Evolutionary conservation across 1,139 yeast genomes (phyloP), one percentile per base, ranked within the genome.

Genomic region (Zygosaccharomyces sapae): DNA sequence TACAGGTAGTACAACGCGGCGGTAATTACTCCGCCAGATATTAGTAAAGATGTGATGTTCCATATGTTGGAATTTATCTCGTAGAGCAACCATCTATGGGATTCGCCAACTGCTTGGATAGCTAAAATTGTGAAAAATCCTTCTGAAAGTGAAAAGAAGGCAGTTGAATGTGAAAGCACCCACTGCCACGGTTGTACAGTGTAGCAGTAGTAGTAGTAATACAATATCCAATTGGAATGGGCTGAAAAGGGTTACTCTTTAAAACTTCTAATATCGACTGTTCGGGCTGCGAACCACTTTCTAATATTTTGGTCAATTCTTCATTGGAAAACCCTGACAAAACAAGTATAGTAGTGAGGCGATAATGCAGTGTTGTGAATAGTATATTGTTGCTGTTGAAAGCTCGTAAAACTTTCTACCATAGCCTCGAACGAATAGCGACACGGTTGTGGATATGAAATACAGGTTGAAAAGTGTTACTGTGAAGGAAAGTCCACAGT

Each of bases 101-200:
- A 80, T 62, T 88, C 92, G 6, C 97, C 97, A 37, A 86, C 76
- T 6, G 96, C 89, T 68, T 92, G 98, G 53, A 92, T 87, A 24
- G 89, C 83, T 48, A 92, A 72, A 37, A 92, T 76, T 0, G 96
- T 82, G 68, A 97, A 92, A 59, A 92, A 84, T 1, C 98, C 98
- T 70, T 92, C 98, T 47, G 89, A 70, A 12, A 89, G 75, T 1
- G 97, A 86, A 67, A 92, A 90, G 41, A 86, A 71, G 0, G 96
- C 94, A 0, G 98, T 92, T 5, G 96, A 79, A 63, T 87, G 86
- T 41, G 81, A 74, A 40, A 92, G 72, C 39, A 85, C 69, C 47
- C 76, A 65, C 54, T 79, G 77, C 97, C 97, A 90, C 4, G 80
- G 80, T 45, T 68, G 65, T 24, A 81, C 71, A 5, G 76, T 53